These are phyloP conservation scores for Globisporangium viniferum DNA, from an alignment of 352 stramenopile genomes.

Conservation along the genomic window DNA sequence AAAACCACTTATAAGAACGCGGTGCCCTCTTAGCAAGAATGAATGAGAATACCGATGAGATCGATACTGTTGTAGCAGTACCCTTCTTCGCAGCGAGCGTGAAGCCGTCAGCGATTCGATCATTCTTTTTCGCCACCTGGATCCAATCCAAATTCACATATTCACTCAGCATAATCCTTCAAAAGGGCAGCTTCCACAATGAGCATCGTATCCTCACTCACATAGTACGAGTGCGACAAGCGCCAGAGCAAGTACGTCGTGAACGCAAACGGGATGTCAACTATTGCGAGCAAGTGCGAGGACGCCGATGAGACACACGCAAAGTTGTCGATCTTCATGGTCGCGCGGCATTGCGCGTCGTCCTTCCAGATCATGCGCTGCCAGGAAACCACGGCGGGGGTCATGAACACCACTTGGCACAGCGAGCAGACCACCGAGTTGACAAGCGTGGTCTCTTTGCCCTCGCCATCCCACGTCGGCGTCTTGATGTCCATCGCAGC, in stretches of 20 bases:
- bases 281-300: conserved; percentile 37
- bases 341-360: conserved; percentile 39
- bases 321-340: conserved; percentile 53
- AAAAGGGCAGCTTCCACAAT: background rate
- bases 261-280: conserved; percentile 36
- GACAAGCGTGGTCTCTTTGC: conserved; percentile 53
- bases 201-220: conserved; percentile 18
- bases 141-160: background rate
- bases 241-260: conserved; percentile 58
- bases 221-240: conserved; percentile 55
- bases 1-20: background rate
- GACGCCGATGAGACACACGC: conserved; percentile 45
- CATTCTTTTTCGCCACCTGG: conserved; percentile 37
- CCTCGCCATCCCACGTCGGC: conserved; percentile 71
- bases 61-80: background rate
- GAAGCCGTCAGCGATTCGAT: conserved; percentile 61
- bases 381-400: conserved; percentile 59
- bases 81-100: conserved; percentile 73
- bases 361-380: conserved; percentile 46
- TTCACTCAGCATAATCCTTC: background rate
- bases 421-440: conserved; percentile 53
- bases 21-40: background rate
- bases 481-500: conserved; percentile 51
- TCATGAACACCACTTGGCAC: conserved; percentile 32
- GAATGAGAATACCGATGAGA: background rate